Percentiles rank a stretch among this genome's conserved stretches.
phyloP scores from a whole-genome alignment of 768 basidiomycete genomes.

The Glaciozyma antarctica region DNA sequence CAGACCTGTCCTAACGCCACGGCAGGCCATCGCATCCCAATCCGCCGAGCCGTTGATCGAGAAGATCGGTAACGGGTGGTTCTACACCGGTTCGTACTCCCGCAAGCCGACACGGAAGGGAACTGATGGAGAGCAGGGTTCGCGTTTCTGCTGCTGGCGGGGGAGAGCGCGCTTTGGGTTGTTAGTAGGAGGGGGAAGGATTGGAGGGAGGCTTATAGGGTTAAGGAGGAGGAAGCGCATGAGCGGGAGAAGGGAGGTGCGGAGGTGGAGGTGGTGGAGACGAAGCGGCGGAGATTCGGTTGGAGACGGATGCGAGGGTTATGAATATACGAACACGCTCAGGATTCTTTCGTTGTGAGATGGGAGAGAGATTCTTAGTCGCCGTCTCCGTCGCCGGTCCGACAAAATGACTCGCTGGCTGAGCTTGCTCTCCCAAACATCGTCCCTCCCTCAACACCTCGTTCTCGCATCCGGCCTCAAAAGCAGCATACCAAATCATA shows the following conservation, averaged over 20 bases:
- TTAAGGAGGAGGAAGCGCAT: background rate
- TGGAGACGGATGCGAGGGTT: background rate
- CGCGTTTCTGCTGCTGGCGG: conserved; percentile 42
- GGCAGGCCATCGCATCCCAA: conserved; percentile 50
- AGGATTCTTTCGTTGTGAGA: too few relatives aligned
- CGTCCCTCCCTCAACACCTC: background rate
- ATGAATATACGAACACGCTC: background rate
- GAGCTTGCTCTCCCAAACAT: background rate
- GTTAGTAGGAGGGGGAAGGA: conserved; percentile 1
- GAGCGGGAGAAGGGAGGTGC: background rate
- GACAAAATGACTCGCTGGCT: background rate
- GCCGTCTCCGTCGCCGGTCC: background rate
- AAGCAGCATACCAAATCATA: too few relatives aligned
- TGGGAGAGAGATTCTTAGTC: background rate
- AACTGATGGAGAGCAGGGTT: conserved; percentile 1
- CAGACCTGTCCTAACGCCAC: background rate
- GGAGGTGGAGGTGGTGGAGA: too few relatives aligned
- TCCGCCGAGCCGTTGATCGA: conserved; percentile 63
- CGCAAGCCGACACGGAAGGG: too few relatives aligned
- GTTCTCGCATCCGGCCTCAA: too few relatives aligned
- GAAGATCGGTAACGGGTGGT: conserved; percentile 35
- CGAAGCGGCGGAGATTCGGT: background rate
- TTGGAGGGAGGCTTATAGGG: conserved; percentile 8
- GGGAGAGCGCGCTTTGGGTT: conserved; percentile 5
- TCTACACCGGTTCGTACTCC: conserved; percentile 44